These are phyloP conservation scores for Bromus sterilis DNA, from an alignment of 176 grass and related monocot species.

Conservation along the genomic window DNA sequence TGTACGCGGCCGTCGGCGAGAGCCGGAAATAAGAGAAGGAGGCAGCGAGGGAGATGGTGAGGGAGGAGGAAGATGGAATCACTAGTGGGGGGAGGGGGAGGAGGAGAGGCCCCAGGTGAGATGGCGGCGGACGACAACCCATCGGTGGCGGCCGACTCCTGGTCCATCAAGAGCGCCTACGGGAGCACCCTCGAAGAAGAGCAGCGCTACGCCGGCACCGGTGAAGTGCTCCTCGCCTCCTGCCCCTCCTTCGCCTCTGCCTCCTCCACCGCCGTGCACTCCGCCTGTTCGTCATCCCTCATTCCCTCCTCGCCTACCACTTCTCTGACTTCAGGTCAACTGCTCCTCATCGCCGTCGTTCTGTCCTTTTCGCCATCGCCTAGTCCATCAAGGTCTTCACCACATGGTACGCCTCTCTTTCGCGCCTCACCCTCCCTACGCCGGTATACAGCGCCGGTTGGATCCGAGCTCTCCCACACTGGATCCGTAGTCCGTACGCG, in stretches of 20 bases:
- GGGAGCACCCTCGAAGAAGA: conserved; percentile 95
- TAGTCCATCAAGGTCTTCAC: conserved; percentile 72
- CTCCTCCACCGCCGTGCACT: conserved; percentile 29
- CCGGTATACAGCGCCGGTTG: neutral
- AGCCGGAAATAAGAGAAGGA: too few relatives aligned
- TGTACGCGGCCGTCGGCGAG: too few relatives aligned
- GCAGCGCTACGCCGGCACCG: conserved; percentile 83
- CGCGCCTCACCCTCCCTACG: neutral
- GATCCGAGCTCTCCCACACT: conserved; percentile 24
- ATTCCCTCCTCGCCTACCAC: conserved; percentile 20
- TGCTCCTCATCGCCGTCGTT: conserved; percentile 59
- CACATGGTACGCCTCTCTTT: neutral
- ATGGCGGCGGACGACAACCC: conserved; percentile 83
- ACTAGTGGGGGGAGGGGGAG: too few relatives aligned
- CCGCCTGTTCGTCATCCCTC: conserved; percentile 24
- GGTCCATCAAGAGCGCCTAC: conserved; percentile 99
- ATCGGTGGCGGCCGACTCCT: conserved; percentile 91
- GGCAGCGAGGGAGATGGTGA: too few relatives aligned
- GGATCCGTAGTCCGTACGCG: neutral
- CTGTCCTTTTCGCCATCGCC: conserved; percentile 67
- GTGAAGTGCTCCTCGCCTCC: conserved; percentile 58
- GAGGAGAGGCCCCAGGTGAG: too few relatives aligned
- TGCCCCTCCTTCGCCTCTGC: conserved; percentile 36
- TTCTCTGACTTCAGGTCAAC: conserved; percentile 80
- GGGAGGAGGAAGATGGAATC: too few relatives aligned